These are phyloP conservation scores for Nemania sp. DNA, from an alignment of 2,329 filamentous ascomycete species.

Conservation along the genomic window DNA sequence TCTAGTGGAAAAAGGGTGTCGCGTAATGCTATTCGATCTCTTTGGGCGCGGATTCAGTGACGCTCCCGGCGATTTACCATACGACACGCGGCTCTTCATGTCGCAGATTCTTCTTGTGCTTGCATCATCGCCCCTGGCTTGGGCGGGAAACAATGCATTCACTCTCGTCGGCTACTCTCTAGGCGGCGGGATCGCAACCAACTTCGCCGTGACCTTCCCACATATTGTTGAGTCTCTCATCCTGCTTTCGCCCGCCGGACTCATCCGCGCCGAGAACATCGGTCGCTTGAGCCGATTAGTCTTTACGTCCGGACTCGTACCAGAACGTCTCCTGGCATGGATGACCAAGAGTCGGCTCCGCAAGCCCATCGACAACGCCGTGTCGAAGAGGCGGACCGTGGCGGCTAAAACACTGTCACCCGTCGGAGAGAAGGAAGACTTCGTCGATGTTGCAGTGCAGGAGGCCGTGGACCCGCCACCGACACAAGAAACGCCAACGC, in stretches of 20 bases:
- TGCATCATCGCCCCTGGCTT: slow-evolving; percentile 68
- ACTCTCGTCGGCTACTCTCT: slow-evolving; percentile 79
- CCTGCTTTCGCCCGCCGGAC: slow-evolving; percentile 76
- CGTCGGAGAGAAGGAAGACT: slow-evolving; percentile 36
- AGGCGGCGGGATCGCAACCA: slow-evolving; percentile 75
- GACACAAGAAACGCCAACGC: slow-evolving; percentile 31
- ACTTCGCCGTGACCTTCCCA: slow-evolving; percentile 75
- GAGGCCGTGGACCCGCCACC: slow-evolving; percentile 43
- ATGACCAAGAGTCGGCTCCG: slow-evolving; percentile 54
- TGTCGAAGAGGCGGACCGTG: slow-evolving; percentile 33
- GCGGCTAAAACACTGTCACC: slow-evolving; percentile 24
- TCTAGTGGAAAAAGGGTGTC: slow-evolving; percentile 69
- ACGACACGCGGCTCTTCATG: slow-evolving; percentile 74
- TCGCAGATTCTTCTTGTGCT: slow-evolving; percentile 73
- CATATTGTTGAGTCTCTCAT: slow-evolving; percentile 69
- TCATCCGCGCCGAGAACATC: slow-evolving; percentile 64
- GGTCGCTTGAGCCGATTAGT: slow-evolving; percentile 53
- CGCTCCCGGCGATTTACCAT: slow-evolving; percentile 65
- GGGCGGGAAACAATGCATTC: slow-evolving; percentile 64
- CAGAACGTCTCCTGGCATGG: slow-evolving; percentile 53
- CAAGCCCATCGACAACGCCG: slow-evolving; percentile 50
- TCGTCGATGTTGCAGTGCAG: slow-evolving; percentile 47
- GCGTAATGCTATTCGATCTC: slow-evolving; percentile 80
- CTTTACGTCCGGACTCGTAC: slow-evolving; percentile 59
- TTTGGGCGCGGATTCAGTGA: slow-evolving; percentile 71